Base-by-base conservation (phyloP, 1,284 basidiomycete species). In the Cronartium quercuum region DNA sequence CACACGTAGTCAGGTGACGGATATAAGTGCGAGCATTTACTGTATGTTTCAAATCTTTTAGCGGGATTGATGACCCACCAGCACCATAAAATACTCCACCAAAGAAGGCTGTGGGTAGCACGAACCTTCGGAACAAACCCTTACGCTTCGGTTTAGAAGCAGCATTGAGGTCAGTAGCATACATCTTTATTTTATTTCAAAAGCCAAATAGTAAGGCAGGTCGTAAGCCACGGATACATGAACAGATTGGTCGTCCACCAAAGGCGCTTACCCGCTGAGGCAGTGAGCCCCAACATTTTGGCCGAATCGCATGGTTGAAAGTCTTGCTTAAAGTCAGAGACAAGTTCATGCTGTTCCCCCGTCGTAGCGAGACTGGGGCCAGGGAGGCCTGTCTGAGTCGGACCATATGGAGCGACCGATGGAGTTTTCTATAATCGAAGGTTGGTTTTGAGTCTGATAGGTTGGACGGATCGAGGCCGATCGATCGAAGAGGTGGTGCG, bases 71-170 rank as follows among this genome's bases (percentile, higher is more conserved):
- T 18, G 40, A 71, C 24, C 88, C 85, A 82, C 90, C 90, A 75
- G 88, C 88, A 77, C 88, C 84, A 83, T 92, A 93, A 83, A 91
- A 91, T 74, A 80, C 78, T 55, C 83, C 76, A 6, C 79, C 79
- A 66, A 82, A 81, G 66, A 84, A 76, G 24, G 82, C 76, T 68
- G 83, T 81, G 71, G 83, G 83, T 61, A 82, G 77, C 68, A 85
- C 76, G 77, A 84, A 77, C 55, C 81, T 79, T 42, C 84, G 81
- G 77, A 83, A 47, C 29, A 71, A 13, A 1, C 61, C 62, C 34
- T 71, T 71, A 42, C 35, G 61, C 37, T 34, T 35, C 13, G 57
- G 18, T 18, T n/a, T n/a, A 18, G 60, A 24, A 62, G 37, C 15
- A 15, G 60, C 7, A 37, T 12, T 62, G 13, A 55, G 29, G 2